Evolutionary conservation across 140 eudicot genomes (phyloP).

Genomic region (Stevia rebaudiana): DNA sequence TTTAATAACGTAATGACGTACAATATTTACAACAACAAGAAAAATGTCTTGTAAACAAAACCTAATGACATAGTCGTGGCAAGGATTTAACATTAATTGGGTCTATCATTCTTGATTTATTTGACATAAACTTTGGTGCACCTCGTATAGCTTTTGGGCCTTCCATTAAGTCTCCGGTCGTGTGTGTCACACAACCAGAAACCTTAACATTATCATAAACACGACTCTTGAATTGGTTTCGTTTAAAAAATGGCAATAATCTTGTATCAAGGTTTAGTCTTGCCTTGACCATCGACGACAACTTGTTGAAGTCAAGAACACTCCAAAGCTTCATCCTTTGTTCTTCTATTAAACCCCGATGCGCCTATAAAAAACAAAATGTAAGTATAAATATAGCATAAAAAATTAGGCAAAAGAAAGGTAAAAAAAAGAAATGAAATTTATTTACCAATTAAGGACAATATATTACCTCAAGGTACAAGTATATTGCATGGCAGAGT

Average conservation of each 20-base stretch:
- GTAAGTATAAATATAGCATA: not conserved
- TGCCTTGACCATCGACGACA: slow-evolving; percentile 15
- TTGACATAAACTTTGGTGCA: not conserved
- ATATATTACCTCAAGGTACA: slow-evolving; percentile 42
- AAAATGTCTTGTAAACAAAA: not conserved
- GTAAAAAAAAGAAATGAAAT: not conserved
- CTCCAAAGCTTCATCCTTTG: slow-evolving; percentile 28
- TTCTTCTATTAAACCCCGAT: slow-evolving; percentile 27
- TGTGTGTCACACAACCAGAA: not conserved
- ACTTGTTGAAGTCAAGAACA: slow-evolving; percentile 32
- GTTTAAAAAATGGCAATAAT: slow-evolving; percentile 10
- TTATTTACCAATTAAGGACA: not conserved
- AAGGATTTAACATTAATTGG: slow-evolving; percentile 23
- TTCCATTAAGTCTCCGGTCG: not conserved
- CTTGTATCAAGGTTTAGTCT: slow-evolving; percentile 6
- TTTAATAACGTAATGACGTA: not conserved
- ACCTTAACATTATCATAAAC: not conserved
- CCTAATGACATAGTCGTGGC: slow-evolving; percentile 26
- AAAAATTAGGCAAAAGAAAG: not conserved
- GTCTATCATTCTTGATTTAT: slow-evolving; percentile 18
- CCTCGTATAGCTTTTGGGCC: not conserved
- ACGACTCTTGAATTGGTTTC: not conserved
- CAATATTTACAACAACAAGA: not conserved
- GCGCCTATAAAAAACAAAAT: slow-evolving; percentile 24
- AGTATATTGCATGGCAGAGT: slow-evolving; percentile 37